Percentiles rank a stretch among this genome's conserved stretches.
These are phyloP conservation scores for Pseudogymnoascus sp. DNA, from an alignment of 2,329 filamentous ascomycete genomes.

Conservation along the genomic window DNA sequence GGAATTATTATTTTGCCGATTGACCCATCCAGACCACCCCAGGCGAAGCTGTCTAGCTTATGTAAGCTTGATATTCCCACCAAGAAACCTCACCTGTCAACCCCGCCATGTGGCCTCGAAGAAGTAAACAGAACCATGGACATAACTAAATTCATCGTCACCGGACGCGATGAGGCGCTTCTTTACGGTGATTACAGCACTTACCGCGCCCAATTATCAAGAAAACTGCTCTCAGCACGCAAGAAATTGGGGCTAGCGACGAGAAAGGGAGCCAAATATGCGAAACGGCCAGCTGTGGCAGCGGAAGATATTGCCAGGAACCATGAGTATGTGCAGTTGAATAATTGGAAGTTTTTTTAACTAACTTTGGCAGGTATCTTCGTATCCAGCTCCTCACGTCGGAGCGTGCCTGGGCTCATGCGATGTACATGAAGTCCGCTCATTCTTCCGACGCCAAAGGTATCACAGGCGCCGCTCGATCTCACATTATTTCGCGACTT, in stretches of 20 bases:
- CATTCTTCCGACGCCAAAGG: slow-evolving; percentile 74
- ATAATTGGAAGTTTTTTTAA: background rate
- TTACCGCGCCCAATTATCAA: slow-evolving; percentile 73
- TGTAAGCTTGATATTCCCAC: slow-evolving; percentile 3
- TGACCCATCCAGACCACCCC: background rate
- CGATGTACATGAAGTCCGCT: slow-evolving; percentile 84
- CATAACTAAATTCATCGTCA: slow-evolving; percentile 76
- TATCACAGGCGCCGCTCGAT: slow-evolving; percentile 70
- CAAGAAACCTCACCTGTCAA: slow-evolving; percentile 8
- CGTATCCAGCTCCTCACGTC: slow-evolving; percentile 76
- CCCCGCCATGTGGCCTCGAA: background rate
- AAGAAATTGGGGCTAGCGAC: slow-evolving; percentile 80
- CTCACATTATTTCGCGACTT: slow-evolving; percentile 82
- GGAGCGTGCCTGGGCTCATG: slow-evolving; percentile 90
- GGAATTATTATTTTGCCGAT: slow-evolving; percentile 8
- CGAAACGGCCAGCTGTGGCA: slow-evolving; percentile 61
- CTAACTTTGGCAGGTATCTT: slow-evolving; percentile 50
- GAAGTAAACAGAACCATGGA: slow-evolving; percentile 56
- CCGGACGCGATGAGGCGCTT: slow-evolving; percentile 73
- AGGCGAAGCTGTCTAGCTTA: background rate
- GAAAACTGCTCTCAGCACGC: slow-evolving; percentile 73
- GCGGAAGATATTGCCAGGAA: slow-evolving; percentile 68
- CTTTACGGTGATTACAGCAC: slow-evolving; percentile 82
- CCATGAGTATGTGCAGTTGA: slow-evolving; percentile 55
- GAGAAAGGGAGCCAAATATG: slow-evolving; percentile 80